phyloP scores from a whole-genome alignment of 768 basidiomycete species.

The Tricholoma matsutake region DNA sequence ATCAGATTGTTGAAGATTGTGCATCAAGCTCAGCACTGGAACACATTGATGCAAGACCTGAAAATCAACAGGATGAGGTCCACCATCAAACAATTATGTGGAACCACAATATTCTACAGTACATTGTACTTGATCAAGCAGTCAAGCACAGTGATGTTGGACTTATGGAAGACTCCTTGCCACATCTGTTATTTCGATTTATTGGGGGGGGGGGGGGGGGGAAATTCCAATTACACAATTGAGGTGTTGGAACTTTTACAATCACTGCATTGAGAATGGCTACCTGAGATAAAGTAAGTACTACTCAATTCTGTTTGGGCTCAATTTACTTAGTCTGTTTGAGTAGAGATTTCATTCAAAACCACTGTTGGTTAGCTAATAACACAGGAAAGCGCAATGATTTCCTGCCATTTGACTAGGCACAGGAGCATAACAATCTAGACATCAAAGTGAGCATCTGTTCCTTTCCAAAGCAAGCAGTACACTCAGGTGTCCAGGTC shows the following conservation, averaged over 20 bases:
- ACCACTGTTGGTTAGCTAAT: neutral
- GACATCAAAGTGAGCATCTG: too few relatives aligned
- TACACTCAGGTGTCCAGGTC: too few relatives aligned
- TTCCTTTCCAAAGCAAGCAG: too few relatives aligned
- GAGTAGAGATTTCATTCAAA: neutral
- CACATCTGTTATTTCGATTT: conserved; percentile 30
- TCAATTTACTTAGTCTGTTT: neutral
- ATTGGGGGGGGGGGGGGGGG: conserved; percentile 20
- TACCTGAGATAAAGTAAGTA: neutral
- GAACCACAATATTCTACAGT: conserved; percentile 34
- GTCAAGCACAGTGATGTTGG: conserved; percentile 38
- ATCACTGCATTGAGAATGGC: neutral
- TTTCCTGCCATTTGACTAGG: neutral
- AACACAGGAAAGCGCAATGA: neutral
- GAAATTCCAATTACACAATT: neutral
- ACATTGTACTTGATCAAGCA: conserved; percentile 32
- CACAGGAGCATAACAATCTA: neutral
- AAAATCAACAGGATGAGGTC: conserved; percentile 23
- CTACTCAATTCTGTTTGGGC: neutral
- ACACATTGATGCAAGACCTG: conserved; percentile 7
- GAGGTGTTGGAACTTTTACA: neutral
- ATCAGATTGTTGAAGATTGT: conserved; percentile 20
- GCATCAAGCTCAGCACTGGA: conserved; percentile 31
- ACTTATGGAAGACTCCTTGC: conserved; percentile 30
- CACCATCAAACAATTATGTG: conserved; percentile 29